These are phyloP conservation scores for Cutaneotrichosporon cutaneum DNA, from an alignment of 1,284 basidiomycete genomes.

Conservation along the genomic window DNA sequence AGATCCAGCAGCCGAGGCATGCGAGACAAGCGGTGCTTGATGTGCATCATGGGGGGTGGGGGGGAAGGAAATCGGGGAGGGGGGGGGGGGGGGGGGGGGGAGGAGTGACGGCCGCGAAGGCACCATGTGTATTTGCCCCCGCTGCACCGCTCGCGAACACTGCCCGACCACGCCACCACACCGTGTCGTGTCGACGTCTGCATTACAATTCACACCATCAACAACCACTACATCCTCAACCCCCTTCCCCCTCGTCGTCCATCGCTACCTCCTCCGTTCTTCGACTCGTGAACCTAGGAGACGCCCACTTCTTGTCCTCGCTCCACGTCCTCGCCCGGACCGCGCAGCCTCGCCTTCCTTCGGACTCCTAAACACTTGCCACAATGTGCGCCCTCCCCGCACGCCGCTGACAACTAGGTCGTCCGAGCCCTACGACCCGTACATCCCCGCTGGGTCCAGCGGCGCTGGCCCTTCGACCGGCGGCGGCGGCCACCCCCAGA, in stretches of 20 bases:
- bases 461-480: conserved; percentile 39
- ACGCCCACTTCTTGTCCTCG: not conserved
- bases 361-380: not conserved
- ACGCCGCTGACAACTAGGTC: conserved; percentile 39
- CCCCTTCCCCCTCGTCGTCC: not conserved
- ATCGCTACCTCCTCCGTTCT: not conserved
- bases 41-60: no score
- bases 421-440: conserved; percentile 88
- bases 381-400: conserved; percentile 6
- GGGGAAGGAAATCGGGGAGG: not conserved
- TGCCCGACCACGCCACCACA: not conserved
- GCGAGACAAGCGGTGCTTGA: no score
- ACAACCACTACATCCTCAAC: not conserved
- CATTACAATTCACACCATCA: conserved; percentile 3
- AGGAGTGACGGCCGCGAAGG: not conserved
- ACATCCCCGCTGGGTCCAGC: conserved; percentile 74
- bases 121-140: not conserved
- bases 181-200: conserved; percentile 2
- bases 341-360: not conserved
- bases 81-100: no score
- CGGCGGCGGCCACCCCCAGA: conserved; percentile 52
- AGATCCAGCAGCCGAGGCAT: no score
- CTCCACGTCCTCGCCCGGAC: not conserved
- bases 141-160: not conserved
- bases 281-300: not conserved